Evolutionary conservation across 805 yeast genomes (phyloP).

Genomic region (Pichia manshurica): DNA sequence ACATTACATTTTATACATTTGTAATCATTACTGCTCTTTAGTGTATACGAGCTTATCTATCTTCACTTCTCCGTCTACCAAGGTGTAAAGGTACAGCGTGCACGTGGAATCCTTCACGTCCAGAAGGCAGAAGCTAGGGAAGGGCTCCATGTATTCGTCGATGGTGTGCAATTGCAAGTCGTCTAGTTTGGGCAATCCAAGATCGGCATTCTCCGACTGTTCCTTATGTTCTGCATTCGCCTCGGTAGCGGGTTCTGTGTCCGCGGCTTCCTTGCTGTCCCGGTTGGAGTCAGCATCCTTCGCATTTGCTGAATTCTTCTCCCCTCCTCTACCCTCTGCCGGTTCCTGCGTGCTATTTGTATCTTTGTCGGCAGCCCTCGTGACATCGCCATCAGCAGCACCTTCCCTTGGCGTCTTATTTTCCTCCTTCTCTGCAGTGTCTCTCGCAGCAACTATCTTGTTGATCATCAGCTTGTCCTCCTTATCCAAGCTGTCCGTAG

Average conservation of each 20-base stretch:
- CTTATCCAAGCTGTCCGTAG: constrained; percentile 19
- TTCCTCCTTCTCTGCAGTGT: too few species aligned
- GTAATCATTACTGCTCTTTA: not conserved
- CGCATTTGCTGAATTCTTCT: too few species aligned
- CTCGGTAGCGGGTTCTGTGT: too few species aligned
- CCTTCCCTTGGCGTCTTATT: too few species aligned
- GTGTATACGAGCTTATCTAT: constrained; percentile 46
- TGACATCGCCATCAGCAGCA: too few species aligned
- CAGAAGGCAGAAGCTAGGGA: constrained; percentile 63
- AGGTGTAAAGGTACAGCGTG: constrained; percentile 79
- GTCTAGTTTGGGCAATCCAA: constrained; percentile 10
- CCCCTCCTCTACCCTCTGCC: too few species aligned
- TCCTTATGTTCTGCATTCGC: too few species aligned
- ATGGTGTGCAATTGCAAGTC: constrained; percentile 16
- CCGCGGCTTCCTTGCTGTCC: too few species aligned
- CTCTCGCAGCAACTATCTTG: not conserved
- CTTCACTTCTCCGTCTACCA: constrained; percentile 74
- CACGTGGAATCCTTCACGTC: constrained; percentile 52
- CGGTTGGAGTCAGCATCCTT: too few species aligned
- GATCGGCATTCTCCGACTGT: not conserved
- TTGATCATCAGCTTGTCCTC: constrained; percentile 7
- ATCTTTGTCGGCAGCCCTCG: too few species aligned
- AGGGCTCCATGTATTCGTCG: constrained; percentile 24
- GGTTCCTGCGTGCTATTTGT: not conserved
- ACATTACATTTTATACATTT: too few species aligned